Evolutionary conservation across 257 asterid species (phyloP), one percentile per base, ranked within the genome.

Genomic region (Datura wrightii): DNA sequence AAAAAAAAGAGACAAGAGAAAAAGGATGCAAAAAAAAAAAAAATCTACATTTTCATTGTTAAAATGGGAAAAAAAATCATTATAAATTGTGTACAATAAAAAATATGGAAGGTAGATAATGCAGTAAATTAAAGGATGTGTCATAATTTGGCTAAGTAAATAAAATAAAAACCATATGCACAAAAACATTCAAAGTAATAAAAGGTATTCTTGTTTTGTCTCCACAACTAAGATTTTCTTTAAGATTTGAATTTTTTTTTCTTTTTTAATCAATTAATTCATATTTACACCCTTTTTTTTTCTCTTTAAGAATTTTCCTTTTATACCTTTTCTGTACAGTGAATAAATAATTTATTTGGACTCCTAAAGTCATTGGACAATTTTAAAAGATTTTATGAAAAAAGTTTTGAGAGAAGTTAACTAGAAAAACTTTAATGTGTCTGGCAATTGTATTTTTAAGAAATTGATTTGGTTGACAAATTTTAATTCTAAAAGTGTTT

Each of bases 41-140:
- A 39, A 39, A 39, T 71, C 10, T 44, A 71, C 55, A n/a, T 41
- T 70, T 67, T 70, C 54, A 41, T 41, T 1, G 56, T 71, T 71
- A 71, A 71, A 71, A 71, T 71, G 39, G 79, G 79, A 44, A 71
- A 71, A 13, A 4, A 18, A 18, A 16, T 70, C 11, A 70, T 41
- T 4, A 70, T 18, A 70, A 37, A n/a, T 34, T 18, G 34, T 59
- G 36, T n/a, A 1, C 1, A 70, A 18, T 14, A 18, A 39, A 69
- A 67, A 8, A 18, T 41, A 70, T 5, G 55, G 6, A 54, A 18
- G 13, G 79, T 70, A 42, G 16, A 18, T 2, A 24, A 62, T 62
- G 39, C 41, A 24, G 6, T 59, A 59, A 24, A 62, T 24, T 31
- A 18, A 11, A 10, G 3, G 70, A 5, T 34, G 3, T 4, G 16